phyloP scores from a whole-genome alignment of 2,329 filamentous ascomycete genomes.

The Dothiorella sarmentorum region DNA sequence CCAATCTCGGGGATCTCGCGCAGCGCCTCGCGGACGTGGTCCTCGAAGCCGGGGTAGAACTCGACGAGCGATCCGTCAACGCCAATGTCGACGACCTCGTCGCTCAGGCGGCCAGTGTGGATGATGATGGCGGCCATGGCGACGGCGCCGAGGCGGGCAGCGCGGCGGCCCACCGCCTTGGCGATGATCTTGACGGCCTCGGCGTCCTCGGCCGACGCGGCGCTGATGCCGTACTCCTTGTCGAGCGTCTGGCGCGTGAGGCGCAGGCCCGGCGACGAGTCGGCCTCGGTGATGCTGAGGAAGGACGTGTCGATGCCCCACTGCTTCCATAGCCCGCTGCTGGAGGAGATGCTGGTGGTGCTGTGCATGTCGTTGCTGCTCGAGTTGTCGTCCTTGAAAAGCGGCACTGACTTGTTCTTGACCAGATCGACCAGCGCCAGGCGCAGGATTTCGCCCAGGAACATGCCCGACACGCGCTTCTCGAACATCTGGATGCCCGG shows the following conservation, averaged over 20 bases:
- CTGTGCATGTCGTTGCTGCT: slow-evolving; percentile 64
- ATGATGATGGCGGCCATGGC: slow-evolving; percentile 83
- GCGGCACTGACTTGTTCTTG: slow-evolving; percentile 60
- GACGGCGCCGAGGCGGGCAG: slow-evolving; percentile 82
- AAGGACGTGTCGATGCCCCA: slow-evolving; percentile 93
- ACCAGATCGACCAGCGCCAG: slow-evolving; percentile 70
- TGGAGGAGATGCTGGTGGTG: slow-evolving; percentile 64
- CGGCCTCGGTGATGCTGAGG: slow-evolving; percentile 80
- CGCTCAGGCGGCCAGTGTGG: slow-evolving; percentile 68
- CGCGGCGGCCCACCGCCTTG: slow-evolving; percentile 79
- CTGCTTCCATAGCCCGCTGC: slow-evolving; percentile 67
- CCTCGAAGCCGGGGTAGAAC: slow-evolving; percentile 90
- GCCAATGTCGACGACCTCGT: slow-evolving; percentile 79
- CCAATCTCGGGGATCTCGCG: slow-evolving; percentile 75
- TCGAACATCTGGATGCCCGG: slow-evolving; percentile 98
- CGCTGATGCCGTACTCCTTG: slow-evolving; percentile 70
- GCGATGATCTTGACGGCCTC: slow-evolving; percentile 82
- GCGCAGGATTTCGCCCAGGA: slow-evolving; percentile 89
- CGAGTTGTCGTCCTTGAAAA: slow-evolving; percentile 76
- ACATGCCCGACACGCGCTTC: slow-evolving; percentile 98
- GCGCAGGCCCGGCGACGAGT: slow-evolving; percentile 68
- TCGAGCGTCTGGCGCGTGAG: slow-evolving; percentile 76
- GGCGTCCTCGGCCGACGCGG: slow-evolving; percentile 77
- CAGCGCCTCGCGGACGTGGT: slow-evolving; percentile 81
- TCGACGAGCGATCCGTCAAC: slow-evolving; percentile 94